phyloP scores from a whole-genome alignment of 352 stramenopile species.

The Globisporangium barbulae region DNA sequence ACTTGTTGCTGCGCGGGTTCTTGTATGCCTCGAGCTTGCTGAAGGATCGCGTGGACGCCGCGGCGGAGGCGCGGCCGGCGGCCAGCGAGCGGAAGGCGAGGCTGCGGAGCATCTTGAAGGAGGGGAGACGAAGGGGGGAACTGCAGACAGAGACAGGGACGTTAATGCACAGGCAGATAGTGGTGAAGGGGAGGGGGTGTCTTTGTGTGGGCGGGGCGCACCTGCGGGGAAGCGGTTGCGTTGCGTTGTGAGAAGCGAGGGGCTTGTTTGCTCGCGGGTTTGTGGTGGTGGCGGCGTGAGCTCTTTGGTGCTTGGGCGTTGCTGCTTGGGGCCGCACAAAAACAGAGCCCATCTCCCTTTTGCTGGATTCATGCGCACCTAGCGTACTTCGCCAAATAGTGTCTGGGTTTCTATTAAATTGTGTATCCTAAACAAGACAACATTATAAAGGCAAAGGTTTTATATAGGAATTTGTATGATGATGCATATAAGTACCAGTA shows the following conservation, averaged over 20 bases:
- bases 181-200: neutral
- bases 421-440: too few species aligned
- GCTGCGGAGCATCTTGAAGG: slow-evolving; percentile 17
- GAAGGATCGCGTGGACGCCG: slow-evolving; percentile 13
- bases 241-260: slow-evolving; percentile 2
- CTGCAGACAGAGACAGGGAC: neutral
- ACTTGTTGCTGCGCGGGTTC: slow-evolving; percentile 78
- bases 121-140: neutral
- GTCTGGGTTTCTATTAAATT: too few species aligned
- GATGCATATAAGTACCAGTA: too few species aligned
- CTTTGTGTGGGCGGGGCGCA: neutral
- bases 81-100: slow-evolving; percentile 15
- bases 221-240: slow-evolving; percentile 5
- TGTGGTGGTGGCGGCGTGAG: slow-evolving; percentile 3
- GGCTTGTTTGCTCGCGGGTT: neutral
- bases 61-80: neutral
- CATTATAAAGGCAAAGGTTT: too few species aligned
- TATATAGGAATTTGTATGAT: too few species aligned
- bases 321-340: too few species aligned
- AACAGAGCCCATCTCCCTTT: neutral
- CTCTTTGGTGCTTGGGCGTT: neutral
- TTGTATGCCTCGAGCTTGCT: slow-evolving; percentile 49
- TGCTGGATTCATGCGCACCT: too few species aligned
- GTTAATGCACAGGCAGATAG: neutral
- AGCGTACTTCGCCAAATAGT: too few species aligned